phyloP scores from a whole-genome alignment of 768 basidiomycete species.

The Pulveroboletus sp. region DNA sequence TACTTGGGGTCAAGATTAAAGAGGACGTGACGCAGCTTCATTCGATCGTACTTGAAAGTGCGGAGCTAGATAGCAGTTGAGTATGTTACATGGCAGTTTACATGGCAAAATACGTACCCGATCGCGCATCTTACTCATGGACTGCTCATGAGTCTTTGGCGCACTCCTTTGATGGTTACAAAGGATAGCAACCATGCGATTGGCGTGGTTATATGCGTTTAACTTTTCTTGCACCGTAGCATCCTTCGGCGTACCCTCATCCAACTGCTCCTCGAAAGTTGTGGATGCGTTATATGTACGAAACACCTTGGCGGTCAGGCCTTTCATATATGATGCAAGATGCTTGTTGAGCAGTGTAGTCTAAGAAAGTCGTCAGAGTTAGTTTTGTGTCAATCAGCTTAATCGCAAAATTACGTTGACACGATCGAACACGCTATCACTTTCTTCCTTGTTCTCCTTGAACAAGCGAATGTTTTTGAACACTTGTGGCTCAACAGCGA shows the following conservation, averaged over 20 bases:
- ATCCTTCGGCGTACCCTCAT: conserved; percentile 61
- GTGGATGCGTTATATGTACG: conserved; percentile 99
- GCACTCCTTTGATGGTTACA: conserved; percentile 98
- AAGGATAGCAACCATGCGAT: conserved; percentile 93
- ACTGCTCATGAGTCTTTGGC: conserved; percentile 87
- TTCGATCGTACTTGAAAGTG: conserved; percentile 90
- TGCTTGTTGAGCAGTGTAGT: conserved; percentile 88
- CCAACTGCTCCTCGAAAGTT: conserved; percentile 90
- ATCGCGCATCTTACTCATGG: conserved; percentile 91
- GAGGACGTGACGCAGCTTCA: conserved; percentile 90
- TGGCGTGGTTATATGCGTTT: conserved; percentile 95
- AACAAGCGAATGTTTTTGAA: conserved; percentile 98
- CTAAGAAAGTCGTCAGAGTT: conserved; percentile 37
- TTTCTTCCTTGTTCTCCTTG: conserved; percentile 87
- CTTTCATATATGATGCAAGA: conserved; percentile 90
- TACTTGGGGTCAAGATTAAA: conserved; percentile 73
- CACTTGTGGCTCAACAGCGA: conserved; percentile 83
- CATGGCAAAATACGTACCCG: conserved; percentile 51
- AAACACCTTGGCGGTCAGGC: conserved; percentile 97
- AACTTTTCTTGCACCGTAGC: conserved; percentile 92
- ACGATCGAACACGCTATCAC: conserved; percentile 91
- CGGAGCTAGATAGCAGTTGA: conserved; percentile 54
- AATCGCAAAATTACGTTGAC: conserved; percentile 56
- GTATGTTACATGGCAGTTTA: background rate
- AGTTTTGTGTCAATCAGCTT: background rate